phyloP scores from a whole-genome alignment of 106 monocot species.

The Allium fistulosum region DNA sequence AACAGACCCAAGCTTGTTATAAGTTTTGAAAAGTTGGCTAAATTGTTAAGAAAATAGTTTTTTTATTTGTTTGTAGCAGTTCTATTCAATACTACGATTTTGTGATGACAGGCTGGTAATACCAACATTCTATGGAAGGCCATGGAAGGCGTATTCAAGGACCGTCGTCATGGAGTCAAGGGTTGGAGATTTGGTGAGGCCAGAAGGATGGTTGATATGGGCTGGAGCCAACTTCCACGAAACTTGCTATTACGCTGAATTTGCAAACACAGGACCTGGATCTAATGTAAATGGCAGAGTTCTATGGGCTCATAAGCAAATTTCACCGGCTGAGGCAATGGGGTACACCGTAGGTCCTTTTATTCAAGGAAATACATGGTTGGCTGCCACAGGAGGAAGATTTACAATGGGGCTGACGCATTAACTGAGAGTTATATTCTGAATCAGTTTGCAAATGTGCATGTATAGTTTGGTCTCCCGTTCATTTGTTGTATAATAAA shows the following conservation, averaged over 20 bases:
- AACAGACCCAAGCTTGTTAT: too few relatives aligned
- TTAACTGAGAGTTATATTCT: neutral
- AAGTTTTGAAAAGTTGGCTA: too few relatives aligned
- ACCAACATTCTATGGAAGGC: constrained; percentile 28
- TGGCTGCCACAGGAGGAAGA: constrained; percentile 4
- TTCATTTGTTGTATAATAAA: too few relatives aligned
- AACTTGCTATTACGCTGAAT: constrained; percentile 39
- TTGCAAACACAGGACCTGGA: constrained; percentile 23
- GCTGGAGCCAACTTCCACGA: neutral
- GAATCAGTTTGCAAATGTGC: too few relatives aligned
- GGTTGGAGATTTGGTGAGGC: constrained; percentile 22
- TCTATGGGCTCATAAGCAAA: constrained; percentile 11
- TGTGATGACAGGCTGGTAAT: constrained; percentile 2
- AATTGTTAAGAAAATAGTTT: too few relatives aligned
- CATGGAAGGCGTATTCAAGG: constrained; percentile 36
- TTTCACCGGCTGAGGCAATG: constrained; percentile 5
- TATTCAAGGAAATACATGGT: constrained; percentile 4
- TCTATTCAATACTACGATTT: too few relatives aligned
- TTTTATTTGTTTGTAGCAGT: too few relatives aligned
- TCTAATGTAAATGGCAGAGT: constrained; percentile 6
- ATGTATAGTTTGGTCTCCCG: too few relatives aligned
- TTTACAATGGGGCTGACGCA: neutral
- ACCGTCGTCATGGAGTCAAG: constrained; percentile 29
- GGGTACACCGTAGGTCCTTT: constrained; percentile 4
- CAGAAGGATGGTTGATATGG: constrained; percentile 31